These are phyloP conservation scores for Lecanicillium sp. DNA, from an alignment of 2,329 filamentous ascomycete genomes.

Conservation along the genomic window DNA sequence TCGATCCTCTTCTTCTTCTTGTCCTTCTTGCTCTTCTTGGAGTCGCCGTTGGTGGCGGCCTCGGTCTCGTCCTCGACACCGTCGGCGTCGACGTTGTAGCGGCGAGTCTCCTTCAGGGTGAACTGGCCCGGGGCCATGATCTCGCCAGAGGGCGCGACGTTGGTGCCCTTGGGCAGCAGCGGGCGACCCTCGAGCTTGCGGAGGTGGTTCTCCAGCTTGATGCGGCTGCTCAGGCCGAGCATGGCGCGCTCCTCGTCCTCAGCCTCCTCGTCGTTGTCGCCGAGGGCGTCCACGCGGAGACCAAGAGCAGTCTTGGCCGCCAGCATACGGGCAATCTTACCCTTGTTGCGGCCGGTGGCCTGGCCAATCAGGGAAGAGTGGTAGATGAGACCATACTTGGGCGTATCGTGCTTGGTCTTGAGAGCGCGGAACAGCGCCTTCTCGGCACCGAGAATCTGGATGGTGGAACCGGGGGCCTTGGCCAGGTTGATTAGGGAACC, in stretches of 20 bases:
- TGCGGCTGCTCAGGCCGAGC: constrained; percentile 66
- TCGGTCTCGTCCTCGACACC: constrained; percentile 61
- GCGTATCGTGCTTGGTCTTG: constrained; percentile 98
- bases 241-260: constrained; percentile 86
- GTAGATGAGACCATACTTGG: constrained; percentile 95
- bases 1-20: constrained; percentile 36
- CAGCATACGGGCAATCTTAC: constrained; percentile 96
- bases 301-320: constrained; percentile 90
- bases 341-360: constrained; percentile 97
- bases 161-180: constrained; percentile 66
- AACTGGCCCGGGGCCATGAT: constrained; percentile 65
- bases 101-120: constrained; percentile 85
- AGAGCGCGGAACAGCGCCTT: constrained; percentile 97
- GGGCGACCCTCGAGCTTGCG: constrained; percentile 86
- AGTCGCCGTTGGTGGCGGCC: constrained; percentile 32
- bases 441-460: constrained; percentile 97
- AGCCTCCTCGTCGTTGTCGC: constrained; percentile 53
- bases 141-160: constrained; percentile 68
- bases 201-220: constrained; percentile 70
- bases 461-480: constrained; percentile 90
- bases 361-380: constrained; percentile 92
- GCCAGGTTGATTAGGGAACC: constrained; percentile 92
- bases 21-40: constrained; percentile 37
- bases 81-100: constrained; percentile 93
- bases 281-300: constrained; percentile 80